Evolutionary conservation across 441 rosid species (phyloP).

Genomic region (Brassica hybrid): DNA sequence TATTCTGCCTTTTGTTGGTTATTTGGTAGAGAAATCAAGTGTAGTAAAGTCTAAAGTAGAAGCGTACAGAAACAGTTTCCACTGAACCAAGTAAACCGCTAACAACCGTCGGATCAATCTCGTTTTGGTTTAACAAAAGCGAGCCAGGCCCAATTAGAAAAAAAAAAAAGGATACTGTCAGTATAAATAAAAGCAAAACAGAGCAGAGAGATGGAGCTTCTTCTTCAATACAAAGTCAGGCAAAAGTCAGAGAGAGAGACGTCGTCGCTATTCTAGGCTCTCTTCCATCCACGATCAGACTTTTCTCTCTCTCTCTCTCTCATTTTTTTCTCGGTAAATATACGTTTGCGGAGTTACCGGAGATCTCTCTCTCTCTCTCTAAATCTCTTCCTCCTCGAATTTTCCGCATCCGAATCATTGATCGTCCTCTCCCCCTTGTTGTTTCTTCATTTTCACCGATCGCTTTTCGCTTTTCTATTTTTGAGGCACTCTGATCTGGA

Average conservation of each 20-base stretch:
- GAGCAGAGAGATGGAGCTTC: conserved; percentile 36
- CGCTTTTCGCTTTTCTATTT: conserved; percentile 17
- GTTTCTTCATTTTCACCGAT: neutral
- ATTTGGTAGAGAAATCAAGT: neutral
- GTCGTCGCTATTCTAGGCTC: conserved; percentile 20
- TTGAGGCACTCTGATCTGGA: conserved; percentile 30
- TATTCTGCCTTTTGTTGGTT: neutral
- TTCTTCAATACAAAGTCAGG: conserved; percentile 30
- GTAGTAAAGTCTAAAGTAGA: neutral
- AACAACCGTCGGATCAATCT: conserved; percentile 42
- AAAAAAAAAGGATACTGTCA: neutral
- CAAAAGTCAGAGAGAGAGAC: conserved; percentile 12
- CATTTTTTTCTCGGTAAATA: conserved; percentile 35
- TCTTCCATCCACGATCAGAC: conserved; percentile 24
- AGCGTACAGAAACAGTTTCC: conserved; percentile 27
- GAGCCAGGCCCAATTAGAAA: conserved; percentile 33
- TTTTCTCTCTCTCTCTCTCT: conserved; percentile 26
- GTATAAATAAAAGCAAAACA: conserved; percentile 34
- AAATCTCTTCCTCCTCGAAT: neutral
- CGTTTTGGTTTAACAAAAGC: conserved; percentile 11
- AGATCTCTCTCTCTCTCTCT: neutral
- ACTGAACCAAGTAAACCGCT: conserved; percentile 42
- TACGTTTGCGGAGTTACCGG: conserved; percentile 25
- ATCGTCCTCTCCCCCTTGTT: neutral
- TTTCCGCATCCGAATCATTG: conserved; percentile 22